Base-by-base conservation (phyloP, 2,329 filamentous ascomycete genomes). In the Geosmithia morbida region DNA sequence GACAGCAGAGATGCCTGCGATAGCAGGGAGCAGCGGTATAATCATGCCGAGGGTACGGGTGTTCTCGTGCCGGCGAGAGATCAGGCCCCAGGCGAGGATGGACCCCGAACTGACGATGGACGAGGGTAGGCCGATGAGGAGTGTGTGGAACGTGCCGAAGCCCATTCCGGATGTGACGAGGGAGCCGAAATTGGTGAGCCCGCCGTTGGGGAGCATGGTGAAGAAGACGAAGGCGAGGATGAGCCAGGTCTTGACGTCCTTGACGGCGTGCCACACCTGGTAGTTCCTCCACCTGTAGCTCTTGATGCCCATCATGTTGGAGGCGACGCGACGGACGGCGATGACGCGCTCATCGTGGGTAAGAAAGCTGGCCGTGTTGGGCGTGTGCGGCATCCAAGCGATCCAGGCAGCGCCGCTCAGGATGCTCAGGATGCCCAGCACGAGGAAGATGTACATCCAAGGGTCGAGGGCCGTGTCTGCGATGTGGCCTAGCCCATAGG, bases 401-500 rank as follows among this genome's bases (percentile, higher is more conserved):
- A 53, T 30, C 51, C 52, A 54, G 13, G 37, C 14, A 41, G 48
- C 41, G 33, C 53, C 52, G 16, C 44, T 44, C n/a, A 52, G 40
- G 7, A 51, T 11, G 19, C 47, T 50, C 18, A 53, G 48, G 5
- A 53, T 44, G 20, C 53, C 53, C 16, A 54, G 50, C n/a, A 52
- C 56, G 1, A 59, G 51, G 0, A 55, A 57, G 8, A 54, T 59
- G 6, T 51, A 53, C 5, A 57, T 44, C 46, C 46, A 47, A 17
- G 39, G 39, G 11, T 22, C 20, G 17, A 47, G 16, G 20, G 39
- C 39, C n/a, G 46, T 47, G 46, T 70, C 63, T 1, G 61, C 67
- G 53, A 80, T 80, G 54, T 79, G 73, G 1, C 76, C 77, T 11
- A 80, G 66, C 5, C 72, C 76, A 50, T 78, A 79, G 1, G 72